Base-by-base conservation (phyloP, 192 early-diverging fungal genomes). In the Gamsiella multidivaricata region DNA sequence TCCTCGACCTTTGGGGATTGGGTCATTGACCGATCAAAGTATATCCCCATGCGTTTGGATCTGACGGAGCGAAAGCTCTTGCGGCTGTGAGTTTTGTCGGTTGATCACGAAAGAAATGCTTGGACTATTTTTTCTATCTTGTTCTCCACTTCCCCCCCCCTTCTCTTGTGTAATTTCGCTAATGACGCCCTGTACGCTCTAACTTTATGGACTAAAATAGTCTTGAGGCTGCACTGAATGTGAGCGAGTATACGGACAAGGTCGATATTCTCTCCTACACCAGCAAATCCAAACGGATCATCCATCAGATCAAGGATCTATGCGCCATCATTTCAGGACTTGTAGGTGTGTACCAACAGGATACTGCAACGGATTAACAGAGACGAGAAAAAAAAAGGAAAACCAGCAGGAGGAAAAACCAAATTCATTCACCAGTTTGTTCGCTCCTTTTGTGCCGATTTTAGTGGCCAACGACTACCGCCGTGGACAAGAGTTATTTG, bases 261-360 rank as follows among this genome's bases (percentile, higher is more conserved):
- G 85, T 86, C 57, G 87, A 88, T 56, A 83, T 84, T 33, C 81
- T 97, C 26, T 88, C 87, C 28, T 94, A 94, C 67, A 86, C 85
- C 26, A 92, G 84, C 86, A 97, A 97, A 73, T 72, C 89, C 28
- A 94, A 93, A 80, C 91, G 97, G 32, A 96, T 95, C 29, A 93
- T 99, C 4, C 84, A 85, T 43, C 98, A 99, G 79, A 98, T 99
- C 78, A 93, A 94, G 55, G 97, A 98, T 69, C 85, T 99, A 28
- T 99, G 98, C 70, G 91, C 94, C 12, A 96, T 98, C 41, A 84
- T 99, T 32, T 93, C 93, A 26, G 98, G 98, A 5, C 86, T 98
- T 5, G 90, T 78, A 96, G 32, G 75, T 98, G 47, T 50, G 54
- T 60, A 28, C 12, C 22, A 5, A 42, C 41, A 11, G 41, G 11